Conservation (phyloP, 2,329 filamentous ascomycete species). For the Xylariaceae sp. region DNA sequence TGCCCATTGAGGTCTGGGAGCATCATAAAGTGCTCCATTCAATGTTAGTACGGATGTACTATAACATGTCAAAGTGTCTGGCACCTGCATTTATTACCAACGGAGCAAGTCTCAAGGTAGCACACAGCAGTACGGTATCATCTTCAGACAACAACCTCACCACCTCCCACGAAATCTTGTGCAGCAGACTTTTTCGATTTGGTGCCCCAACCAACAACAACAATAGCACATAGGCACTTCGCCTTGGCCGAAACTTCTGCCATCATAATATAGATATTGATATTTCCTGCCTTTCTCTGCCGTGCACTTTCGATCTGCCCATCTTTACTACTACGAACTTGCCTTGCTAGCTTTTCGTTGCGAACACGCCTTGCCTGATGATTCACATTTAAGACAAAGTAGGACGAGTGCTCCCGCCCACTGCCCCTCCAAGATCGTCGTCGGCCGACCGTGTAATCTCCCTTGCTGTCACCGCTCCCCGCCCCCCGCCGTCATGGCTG, state of each 20-base stretch:
- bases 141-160: constrained; percentile 6
- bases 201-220: background rate
- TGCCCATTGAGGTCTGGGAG: too few species aligned
- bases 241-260: background rate
- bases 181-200: background rate
- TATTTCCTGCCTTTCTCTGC: constrained; percentile 1
- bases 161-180: constrained; percentile 4
- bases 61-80: too few species aligned
- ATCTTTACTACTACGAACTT: background rate
- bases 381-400: constrained; percentile 37
- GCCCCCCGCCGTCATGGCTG: constrained; percentile 34
- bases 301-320: background rate
- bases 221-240: background rate
- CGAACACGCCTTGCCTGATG: constrained; percentile 32
- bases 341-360: background rate
- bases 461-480: constrained; percentile 13
- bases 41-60: too few species aligned
- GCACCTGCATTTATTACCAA: background rate
- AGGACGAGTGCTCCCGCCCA: constrained; percentile 35
- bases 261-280: constrained; percentile 17
- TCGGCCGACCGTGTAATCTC: constrained; percentile 29
- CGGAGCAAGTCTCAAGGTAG: background rate
- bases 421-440: constrained; percentile 38
- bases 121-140: background rate
- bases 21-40: too few species aligned